phyloP scores from a whole-genome alignment of 1,284 basidiomycete species.

The Amylostereum chailletii region DNA sequence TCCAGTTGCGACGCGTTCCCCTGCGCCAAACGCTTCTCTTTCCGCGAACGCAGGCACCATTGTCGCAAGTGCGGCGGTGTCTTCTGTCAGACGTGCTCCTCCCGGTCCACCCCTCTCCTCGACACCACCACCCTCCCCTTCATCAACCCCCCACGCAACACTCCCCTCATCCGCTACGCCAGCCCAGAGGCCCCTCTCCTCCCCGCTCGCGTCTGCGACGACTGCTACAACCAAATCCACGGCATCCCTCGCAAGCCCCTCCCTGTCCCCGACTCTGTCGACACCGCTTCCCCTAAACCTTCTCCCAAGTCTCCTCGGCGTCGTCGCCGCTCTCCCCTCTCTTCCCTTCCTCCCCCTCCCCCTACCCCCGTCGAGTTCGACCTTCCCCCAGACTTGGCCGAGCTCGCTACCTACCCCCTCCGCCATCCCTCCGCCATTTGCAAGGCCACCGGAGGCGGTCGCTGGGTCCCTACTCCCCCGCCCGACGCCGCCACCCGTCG shows the following conservation, averaged over 20 bases:
- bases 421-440: slow-evolving; percentile 54
- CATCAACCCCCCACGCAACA: slow-evolving; percentile 55
- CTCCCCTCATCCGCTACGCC: slow-evolving; percentile 46
- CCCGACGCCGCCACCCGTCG: slow-evolving; percentile 39
- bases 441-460: slow-evolving; percentile 66
- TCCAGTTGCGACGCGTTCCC: slow-evolving; percentile 61
- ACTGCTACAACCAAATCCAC: slow-evolving; percentile 64
- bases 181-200: slow-evolving; percentile 45
- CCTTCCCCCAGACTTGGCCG: slow-evolving; percentile 29
- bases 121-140: slow-evolving; percentile 62
- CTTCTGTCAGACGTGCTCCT: slow-evolving; percentile 56
- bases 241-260: slow-evolving; percentile 30
- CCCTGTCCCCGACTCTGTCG: slow-evolving; percentile 21
- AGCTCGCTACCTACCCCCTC: slow-evolving; percentile 62
- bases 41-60: slow-evolving; percentile 69
- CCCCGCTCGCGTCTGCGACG: slow-evolving; percentile 55
- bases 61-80: slow-evolving; percentile 75
- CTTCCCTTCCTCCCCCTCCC: slow-evolving; percentile 18
- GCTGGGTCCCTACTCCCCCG: slow-evolving; percentile 56
- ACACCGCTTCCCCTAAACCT: slow-evolving; percentile 32
- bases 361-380: slow-evolving; percentile 37
- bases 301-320: slow-evolving; percentile 23
- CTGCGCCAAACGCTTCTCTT: slow-evolving; percentile 51
- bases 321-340: slow-evolving; percentile 20
- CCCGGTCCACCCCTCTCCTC: slow-evolving; percentile 47